phyloP scores from a whole-genome alignment of 2,329 filamentous ascomycete genomes.

The Diplodia corticola region DNA sequence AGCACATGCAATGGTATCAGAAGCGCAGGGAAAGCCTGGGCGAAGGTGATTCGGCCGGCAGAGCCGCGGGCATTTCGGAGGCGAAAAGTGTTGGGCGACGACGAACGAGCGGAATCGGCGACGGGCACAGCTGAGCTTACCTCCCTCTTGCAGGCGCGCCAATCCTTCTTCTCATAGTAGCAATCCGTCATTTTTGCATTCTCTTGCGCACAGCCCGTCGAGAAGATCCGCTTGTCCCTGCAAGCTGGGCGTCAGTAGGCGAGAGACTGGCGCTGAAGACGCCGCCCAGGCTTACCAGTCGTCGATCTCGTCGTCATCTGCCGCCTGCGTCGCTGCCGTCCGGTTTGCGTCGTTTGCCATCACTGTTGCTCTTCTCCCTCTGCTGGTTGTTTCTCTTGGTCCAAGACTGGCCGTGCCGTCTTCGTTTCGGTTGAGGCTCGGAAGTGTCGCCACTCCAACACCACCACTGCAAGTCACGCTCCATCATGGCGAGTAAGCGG shows the following conservation, averaged over 20 bases:
- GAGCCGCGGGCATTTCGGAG: slow-evolving; percentile 8
- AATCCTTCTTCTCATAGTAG: slow-evolving; percentile 95
- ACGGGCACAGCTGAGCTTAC: slow-evolving; percentile 54
- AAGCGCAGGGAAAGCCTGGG: not conserved
- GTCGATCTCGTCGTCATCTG: slow-evolving; percentile 85
- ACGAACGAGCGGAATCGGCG: slow-evolving; percentile 1
- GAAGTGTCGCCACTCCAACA: slow-evolving; percentile 31
- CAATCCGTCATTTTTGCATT: slow-evolving; percentile 92
- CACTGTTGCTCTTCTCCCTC: slow-evolving; percentile 15
- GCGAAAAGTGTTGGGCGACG: slow-evolving; percentile 10
- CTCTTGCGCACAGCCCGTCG: slow-evolving; percentile 86
- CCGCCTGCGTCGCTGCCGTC: slow-evolving; percentile 32
- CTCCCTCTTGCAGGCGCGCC: slow-evolving; percentile 84
- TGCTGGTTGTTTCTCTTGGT: not conserved
- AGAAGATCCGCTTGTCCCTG: slow-evolving; percentile 98
- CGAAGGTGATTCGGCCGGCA: slow-evolving; percentile 5
- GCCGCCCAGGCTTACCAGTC: slow-evolving; percentile 69
- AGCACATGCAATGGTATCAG: not conserved
- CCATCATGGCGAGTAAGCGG: slow-evolving; percentile 63
- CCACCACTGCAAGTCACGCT: slow-evolving; percentile 27
- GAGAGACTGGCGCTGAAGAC: not conserved
- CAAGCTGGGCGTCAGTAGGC: slow-evolving; percentile 24
- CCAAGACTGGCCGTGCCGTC: not conserved
- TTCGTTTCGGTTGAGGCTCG: slow-evolving; percentile 31
- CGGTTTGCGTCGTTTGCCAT: slow-evolving; percentile 61